A percentile compares a stretch with the other conserved stretches of the same genome.
Conservation (phyloP, 306 rosid species). For the Cicer pinnatifidum region DNA sequence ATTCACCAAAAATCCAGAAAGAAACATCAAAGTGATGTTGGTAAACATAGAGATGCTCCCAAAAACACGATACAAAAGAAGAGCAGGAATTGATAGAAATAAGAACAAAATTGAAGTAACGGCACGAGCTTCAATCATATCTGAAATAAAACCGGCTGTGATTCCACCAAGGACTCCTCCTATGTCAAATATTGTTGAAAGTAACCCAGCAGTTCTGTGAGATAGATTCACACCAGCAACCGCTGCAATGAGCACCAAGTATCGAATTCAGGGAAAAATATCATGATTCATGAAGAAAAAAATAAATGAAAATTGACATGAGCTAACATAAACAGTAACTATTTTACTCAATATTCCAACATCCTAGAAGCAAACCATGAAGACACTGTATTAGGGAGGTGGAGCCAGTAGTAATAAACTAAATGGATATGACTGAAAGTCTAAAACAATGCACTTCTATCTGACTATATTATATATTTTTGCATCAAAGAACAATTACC, state of each 20-base stretch:
- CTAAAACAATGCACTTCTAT: constrained; percentile 22
- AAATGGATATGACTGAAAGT: not conserved
- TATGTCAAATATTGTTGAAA: constrained; percentile 81
- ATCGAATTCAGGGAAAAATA: constrained; percentile 5
- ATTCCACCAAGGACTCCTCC: constrained; percentile 93
- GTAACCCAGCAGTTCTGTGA: constrained; percentile 84
- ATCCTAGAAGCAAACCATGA: constrained; percentile 18
- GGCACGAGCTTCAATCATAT: constrained; percentile 84
- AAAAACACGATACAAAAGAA: constrained; percentile 67
- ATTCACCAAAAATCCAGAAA: constrained; percentile 62
- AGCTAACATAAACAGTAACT: constrained; percentile 1
- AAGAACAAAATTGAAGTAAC: constrained; percentile 75
- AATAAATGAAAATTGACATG: not conserved
- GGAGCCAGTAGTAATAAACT: not conserved
- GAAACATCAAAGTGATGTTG: constrained; percentile 71
- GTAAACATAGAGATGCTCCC: constrained; percentile 77
- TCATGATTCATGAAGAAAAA: not conserved
- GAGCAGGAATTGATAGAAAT: constrained; percentile 78
- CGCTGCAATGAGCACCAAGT: constrained; percentile 55
- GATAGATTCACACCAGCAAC: constrained; percentile 81
- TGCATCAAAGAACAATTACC: constrained; percentile 42
- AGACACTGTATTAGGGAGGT: constrained; percentile 6
- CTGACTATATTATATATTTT: constrained; percentile 22
- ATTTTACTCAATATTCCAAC: constrained; percentile 6
- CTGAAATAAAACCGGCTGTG: constrained; percentile 83